Base-by-base conservation (phyloP, 176 grass and related monocot species). In the Rhynchospora pubera region DNA sequence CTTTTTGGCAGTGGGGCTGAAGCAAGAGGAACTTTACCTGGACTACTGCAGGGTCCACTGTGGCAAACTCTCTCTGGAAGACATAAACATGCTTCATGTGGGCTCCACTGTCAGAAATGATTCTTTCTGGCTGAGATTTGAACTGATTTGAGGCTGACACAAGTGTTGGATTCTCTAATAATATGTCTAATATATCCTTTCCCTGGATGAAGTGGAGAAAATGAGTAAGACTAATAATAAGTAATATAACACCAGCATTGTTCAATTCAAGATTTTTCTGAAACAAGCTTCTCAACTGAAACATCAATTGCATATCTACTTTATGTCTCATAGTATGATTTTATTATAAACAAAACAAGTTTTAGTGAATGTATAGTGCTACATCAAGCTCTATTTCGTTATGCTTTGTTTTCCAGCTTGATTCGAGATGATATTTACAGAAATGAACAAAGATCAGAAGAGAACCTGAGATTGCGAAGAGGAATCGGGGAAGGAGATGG, bases 51-150 rank as follows among this genome's bases (percentile, higher is more conserved):
- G 90, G 90, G 86, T 98, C 89, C 13, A 94, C 92, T 9, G 96
- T 95, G 85, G 92, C 96, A 71, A 84, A 95, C 84, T 99, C 92
- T 84, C 89, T 79, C 90, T 99, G 91, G 85, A 94, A 93, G 21
- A 99, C 86, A 83, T 95, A 99, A 0, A 99, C 89, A 73, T 90
- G 89, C 68, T 82, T 86, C 15, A 65, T 65, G 16, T 84, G 69
- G 77, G 67, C 8, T 69, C 85, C 19, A 63, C 19, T 42, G 66
- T 63, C 62, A 66, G 92, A 88, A 85, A 95, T 62, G 51, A 5
- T 65, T 64, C 34, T 91, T 83, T 89, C 90, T 65, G 89, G 87
- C 32, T 34, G 0, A 62, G 62, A 82, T 75, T 82, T 93, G 23
- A 98, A 85, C 78, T 62, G 87, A 32, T 88, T 62, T 0, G 92